Base-by-base conservation (phyloP, 768 basidiomycete genomes). In the Lactarius deliciosus region DNA sequence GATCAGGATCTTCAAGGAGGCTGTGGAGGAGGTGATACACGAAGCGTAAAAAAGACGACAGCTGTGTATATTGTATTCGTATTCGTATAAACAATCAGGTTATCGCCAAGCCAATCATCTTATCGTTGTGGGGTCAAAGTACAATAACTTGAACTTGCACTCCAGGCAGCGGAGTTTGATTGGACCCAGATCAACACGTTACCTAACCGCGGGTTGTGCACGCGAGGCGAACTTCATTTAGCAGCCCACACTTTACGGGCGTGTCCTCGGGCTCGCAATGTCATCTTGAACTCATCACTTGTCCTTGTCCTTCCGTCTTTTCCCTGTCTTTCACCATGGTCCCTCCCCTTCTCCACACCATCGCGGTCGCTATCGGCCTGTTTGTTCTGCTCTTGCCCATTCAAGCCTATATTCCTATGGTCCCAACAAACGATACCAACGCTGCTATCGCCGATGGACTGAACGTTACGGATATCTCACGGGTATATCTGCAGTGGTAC, bases 391-490 rank as follows among this genome's bases (percentile, higher is more conserved):
- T 61, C 36, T 55, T 67, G 16, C 62, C 60, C 7, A 76, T 70
- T 8, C 64, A 62, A 22, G 85, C 79, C 0, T 94, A 93, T 75
- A 83, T 91, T 68, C 92, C 92, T 0, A 92, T 92, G 3, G 74
- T 77, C 13, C 81, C 89, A 18, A 89, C 89, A 40, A 94, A 94
- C 74, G 79, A 83, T 64, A 87, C 89, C 0, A 69, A 75, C 22
- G 75, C 73, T 38, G 75, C 79, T 72, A 78, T 79, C 62, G 76
- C 75, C 10, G 79, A 79, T 20, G 80, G 79, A 15, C 73, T 81
- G 59, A 86, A 87, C 73, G 76, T 81, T 25, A 83, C 83, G 1
- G 87, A 87, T 70, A 76, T 79, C 38, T 88, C 87, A 3, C 81
- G 79, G 28, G 79, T 94, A 59, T 76, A 80, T 70, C 72, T 90